Conservation (phyloP, 768 basidiomycete genomes). For the Fomitopsis serialis region DNA sequence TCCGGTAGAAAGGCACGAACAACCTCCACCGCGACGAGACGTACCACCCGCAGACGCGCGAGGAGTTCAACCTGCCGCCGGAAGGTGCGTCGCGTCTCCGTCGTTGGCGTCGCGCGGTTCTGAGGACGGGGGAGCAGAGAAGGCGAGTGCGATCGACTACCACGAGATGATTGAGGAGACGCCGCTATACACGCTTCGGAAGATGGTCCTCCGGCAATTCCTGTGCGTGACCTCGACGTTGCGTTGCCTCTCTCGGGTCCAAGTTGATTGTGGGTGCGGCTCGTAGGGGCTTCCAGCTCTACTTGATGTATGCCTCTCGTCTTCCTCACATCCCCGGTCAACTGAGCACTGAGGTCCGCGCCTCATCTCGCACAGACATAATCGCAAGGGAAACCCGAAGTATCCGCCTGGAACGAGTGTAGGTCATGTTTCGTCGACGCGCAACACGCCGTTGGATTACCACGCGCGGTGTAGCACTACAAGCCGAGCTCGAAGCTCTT, state of each 20-base stretch:
- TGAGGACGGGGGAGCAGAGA: neutral
- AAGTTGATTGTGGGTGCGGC: neutral
- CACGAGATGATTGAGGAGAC: slow-evolving; percentile 23
- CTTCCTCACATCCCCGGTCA: neutral
- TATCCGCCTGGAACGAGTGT: slow-evolving; percentile 20
- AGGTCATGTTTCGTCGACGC: neutral
- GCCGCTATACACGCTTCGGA: slow-evolving; percentile 36
- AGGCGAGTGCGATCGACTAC: slow-evolving; percentile 18
- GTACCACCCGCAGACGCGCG: slow-evolving; percentile 15
- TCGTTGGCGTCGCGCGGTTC: too few relatives aligned
- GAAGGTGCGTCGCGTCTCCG: slow-evolving; percentile 2
- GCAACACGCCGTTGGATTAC: neutral
- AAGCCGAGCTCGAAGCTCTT: slow-evolving; percentile 36
- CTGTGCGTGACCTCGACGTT: slow-evolving; percentile 26
- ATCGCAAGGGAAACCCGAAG: slow-evolving; percentile 21
- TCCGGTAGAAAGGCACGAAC: slow-evolving; percentile 17
- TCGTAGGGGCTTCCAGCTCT: slow-evolving; percentile 21
- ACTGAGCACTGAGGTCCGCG: neutral
- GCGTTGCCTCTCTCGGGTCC: slow-evolving; percentile 6
- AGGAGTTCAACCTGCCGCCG: slow-evolving; percentile 16
- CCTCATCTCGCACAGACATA: too few relatives aligned
- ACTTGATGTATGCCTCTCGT: slow-evolving; percentile 12
- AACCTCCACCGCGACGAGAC: slow-evolving; percentile 20
- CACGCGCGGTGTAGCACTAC: slow-evolving; percentile 12
- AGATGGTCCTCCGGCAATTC: slow-evolving; percentile 43